Percentiles rank a stretch among this genome's conserved stretches.
Evolutionary conservation across 2,329 filamentous ascomycete genomes (phyloP).

Genomic region (Periconia digitata): DNA sequence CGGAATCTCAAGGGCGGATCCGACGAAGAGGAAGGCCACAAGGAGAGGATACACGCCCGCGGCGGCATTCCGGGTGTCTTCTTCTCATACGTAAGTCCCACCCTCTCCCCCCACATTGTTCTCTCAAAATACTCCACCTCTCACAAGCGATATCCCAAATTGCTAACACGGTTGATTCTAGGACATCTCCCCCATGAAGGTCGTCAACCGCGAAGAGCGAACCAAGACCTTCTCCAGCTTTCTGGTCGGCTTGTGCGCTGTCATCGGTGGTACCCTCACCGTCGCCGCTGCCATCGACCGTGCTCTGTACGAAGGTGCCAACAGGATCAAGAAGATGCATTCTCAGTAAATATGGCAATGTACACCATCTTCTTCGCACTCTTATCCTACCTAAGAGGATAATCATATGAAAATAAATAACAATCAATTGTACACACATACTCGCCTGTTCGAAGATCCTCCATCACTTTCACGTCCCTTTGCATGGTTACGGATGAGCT

Average conservation of each 20-base stretch:
- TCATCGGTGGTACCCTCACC: conserved; percentile 91
- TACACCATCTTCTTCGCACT: neutral
- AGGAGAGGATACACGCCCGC: conserved; percentile 84
- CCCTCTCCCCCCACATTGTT: neutral
- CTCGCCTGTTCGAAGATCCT: too few species aligned
- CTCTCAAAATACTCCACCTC: too few species aligned
- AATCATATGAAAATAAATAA: too few species aligned
- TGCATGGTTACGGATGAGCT: too few species aligned
- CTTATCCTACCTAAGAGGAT: too few species aligned
- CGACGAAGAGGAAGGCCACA: conserved; percentile 84
- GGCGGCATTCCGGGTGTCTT: conserved; percentile 97
- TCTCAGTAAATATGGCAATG: conserved; percentile 47
- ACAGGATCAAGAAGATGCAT: conserved; percentile 84
- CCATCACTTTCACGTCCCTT: too few species aligned
- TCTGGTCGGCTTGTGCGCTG: conserved; percentile 88
- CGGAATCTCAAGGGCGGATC: conserved; percentile 81
- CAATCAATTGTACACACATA: too few species aligned
- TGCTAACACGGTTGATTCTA: conserved; percentile 42
- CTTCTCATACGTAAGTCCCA: conserved; percentile 83
- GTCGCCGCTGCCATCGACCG: conserved; percentile 93
- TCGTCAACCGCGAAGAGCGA: conserved; percentile 91
- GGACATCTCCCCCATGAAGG: conserved; percentile 99
- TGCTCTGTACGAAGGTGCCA: conserved; percentile 83
- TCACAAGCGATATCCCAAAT: too few species aligned
- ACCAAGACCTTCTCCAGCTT: conserved; percentile 90